phyloP scores from a whole-genome alignment of 257 asterid genomes.

The Agastache rugosa region DNA sequence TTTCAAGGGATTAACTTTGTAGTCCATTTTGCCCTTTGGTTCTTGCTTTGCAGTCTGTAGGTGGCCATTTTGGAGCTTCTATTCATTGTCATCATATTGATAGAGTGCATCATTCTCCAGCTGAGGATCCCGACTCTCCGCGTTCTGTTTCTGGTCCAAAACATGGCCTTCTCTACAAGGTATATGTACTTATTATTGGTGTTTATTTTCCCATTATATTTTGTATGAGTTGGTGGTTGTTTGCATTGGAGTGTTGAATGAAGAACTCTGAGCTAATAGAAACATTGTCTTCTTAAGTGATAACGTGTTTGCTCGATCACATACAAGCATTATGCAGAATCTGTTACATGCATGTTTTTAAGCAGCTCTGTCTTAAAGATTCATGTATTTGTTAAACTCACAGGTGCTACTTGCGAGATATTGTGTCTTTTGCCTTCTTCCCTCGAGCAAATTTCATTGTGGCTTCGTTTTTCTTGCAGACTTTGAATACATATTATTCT shows the following conservation, averaged over 20 bases:
- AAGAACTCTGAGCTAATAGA: neutral
- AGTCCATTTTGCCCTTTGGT: constrained; percentile 25
- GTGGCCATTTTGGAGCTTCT: constrained; percentile 36
- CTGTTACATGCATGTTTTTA: neutral
- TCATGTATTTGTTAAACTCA: neutral
- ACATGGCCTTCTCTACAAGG: constrained; percentile 46
- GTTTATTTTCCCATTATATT: neutral
- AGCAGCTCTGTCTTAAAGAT: constrained; percentile 11
- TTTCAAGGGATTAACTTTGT: neutral
- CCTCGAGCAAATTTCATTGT: neutral
- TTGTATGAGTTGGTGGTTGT: neutral
- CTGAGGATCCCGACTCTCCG: constrained; percentile 41
- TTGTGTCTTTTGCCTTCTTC: neutral
- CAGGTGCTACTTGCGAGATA: neutral
- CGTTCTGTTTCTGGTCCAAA: constrained; percentile 45
- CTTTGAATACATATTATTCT: constrained; percentile 6
- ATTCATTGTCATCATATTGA: constrained; percentile 35
- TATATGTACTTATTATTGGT: constrained; percentile 17
- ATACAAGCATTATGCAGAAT: constrained; percentile 4
- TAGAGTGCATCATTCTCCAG: constrained; percentile 40
- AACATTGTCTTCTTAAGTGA: neutral
- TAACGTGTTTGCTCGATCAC: neutral
- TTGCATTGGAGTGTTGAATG: constrained; percentile 8
- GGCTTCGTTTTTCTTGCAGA: constrained; percentile 23
- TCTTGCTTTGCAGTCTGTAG: constrained; percentile 42